phyloP scores from a whole-genome alignment of 2,329 filamentous ascomycete genomes.

The Cladosporium sphaerospermum region DNA sequence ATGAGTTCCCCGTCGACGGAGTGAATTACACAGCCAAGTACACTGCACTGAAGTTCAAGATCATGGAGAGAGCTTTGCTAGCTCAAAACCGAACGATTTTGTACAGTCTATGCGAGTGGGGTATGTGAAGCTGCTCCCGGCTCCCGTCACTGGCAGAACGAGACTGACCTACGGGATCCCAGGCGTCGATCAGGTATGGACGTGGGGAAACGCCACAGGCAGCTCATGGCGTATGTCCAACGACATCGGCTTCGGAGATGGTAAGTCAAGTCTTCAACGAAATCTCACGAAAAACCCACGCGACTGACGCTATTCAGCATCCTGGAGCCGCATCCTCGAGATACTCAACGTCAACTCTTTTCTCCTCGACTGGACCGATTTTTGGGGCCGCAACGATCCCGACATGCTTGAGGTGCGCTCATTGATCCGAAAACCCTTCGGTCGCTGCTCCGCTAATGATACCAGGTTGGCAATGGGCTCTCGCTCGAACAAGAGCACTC shows the following conservation, averaged over 20 bases:
- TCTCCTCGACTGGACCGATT: conserved; percentile 30
- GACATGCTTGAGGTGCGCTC: conserved; percentile 33
- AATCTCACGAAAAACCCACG: not conserved
- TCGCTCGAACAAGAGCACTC: conserved; percentile 37
- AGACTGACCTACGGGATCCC: not conserved
- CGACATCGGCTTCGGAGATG: conserved; percentile 18
- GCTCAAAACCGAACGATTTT: conserved; percentile 29
- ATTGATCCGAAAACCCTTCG: too few species aligned
- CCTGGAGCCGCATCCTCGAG: conserved; percentile 20
- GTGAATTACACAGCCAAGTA: conserved; percentile 16
- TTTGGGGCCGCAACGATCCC: conserved; percentile 34
- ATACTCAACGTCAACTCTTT: conserved; percentile 37
- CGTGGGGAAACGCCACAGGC: conserved; percentile 31
- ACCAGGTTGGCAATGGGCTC: conserved; percentile 32
- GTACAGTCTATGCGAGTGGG: conserved; percentile 36
- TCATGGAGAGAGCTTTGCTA: conserved; percentile 21
- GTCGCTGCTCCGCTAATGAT: not conserved
- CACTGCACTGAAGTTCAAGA: conserved; percentile 16
- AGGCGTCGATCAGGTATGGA: conserved; percentile 25
- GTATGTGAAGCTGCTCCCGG: conserved; percentile 5
- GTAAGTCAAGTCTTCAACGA: not conserved
- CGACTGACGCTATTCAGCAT: not conserved
- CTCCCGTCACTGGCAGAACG: not conserved
- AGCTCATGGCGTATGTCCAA: conserved; percentile 30
- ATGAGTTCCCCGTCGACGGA: conserved; percentile 14